Evolutionary conservation across 2,329 filamentous ascomycete species (phyloP).

Genomic region (Ustilaginoidea virens): DNA sequence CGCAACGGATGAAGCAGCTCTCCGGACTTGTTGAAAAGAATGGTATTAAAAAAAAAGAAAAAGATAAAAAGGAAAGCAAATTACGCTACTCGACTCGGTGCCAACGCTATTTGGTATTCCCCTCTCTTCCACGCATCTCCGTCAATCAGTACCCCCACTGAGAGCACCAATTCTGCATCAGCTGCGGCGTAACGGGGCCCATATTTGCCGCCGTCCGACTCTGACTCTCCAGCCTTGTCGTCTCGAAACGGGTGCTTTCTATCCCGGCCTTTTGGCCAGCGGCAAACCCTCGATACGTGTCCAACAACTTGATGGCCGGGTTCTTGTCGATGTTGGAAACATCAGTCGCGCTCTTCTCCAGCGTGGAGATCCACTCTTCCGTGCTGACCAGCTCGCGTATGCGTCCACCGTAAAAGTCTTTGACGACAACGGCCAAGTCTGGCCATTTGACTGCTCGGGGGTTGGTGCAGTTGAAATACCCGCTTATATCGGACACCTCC

Average conservation of each 20-base stretch:
- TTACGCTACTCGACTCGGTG: too few relatives aligned
- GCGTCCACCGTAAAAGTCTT: slow-evolving; percentile 22
- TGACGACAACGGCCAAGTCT: slow-evolving; percentile 22
- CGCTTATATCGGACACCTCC: slow-evolving; percentile 11
- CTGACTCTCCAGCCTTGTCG: slow-evolving; percentile 19
- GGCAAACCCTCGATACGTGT: slow-evolving; percentile 24
- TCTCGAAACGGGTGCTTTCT: slow-evolving; percentile 21
- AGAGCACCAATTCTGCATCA: slow-evolving; percentile 32
- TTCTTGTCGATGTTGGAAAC: slow-evolving; percentile 25
- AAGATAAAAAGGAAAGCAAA: not conserved
- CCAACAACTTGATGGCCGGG: slow-evolving; percentile 35
- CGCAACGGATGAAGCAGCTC: too few relatives aligned
- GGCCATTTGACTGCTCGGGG: slow-evolving; percentile 24
- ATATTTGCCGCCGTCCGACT: slow-evolving; percentile 27
- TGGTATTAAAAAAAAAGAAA: not conserved
- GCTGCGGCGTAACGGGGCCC: slow-evolving; percentile 22
- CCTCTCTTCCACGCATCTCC: too few relatives aligned
- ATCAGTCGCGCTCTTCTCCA: slow-evolving; percentile 24
- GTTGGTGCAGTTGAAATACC: slow-evolving; percentile 35
- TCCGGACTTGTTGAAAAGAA: too few relatives aligned
- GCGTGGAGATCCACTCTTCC: slow-evolving; percentile 26
- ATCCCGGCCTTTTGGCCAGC: slow-evolving; percentile 1
- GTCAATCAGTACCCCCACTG: slow-evolving; percentile 27
- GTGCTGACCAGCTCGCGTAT: slow-evolving; percentile 25
- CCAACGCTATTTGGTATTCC: too few relatives aligned